A percentile compares a stretch with the other conserved stretches of the same genome.
These are phyloP conservation scores for Vigna trinervia DNA, from an alignment of 306 rosid genomes.

Conservation along the genomic window DNA sequence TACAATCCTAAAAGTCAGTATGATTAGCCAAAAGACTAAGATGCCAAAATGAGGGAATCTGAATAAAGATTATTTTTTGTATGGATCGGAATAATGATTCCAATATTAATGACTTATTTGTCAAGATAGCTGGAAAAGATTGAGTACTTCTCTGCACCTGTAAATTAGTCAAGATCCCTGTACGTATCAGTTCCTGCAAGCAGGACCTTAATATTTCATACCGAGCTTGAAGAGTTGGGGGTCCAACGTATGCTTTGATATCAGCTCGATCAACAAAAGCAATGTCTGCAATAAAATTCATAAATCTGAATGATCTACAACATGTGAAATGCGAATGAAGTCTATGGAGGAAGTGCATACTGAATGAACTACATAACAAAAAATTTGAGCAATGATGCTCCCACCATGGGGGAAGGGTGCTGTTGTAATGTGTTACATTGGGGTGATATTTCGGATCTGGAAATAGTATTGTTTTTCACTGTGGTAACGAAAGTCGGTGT, in stretches of 20 bases:
- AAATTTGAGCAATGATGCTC: conserved; percentile 9
- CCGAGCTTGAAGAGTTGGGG: conserved; percentile 96
- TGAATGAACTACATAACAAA: conserved; percentile 31
- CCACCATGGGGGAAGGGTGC: conserved; percentile 1
- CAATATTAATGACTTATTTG: not conserved
- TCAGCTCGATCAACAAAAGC: conserved; percentile 99
- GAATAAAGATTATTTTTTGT: not conserved
- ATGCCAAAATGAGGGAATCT: conserved; percentile 29
- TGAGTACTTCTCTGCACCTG: conserved; percentile 57
- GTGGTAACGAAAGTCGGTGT: conserved; percentile 15
- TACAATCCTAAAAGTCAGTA: conserved; percentile 59
- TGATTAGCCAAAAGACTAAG: conserved; percentile 42
- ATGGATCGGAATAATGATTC: conserved; percentile 13
- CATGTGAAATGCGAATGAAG: conserved; percentile 40
- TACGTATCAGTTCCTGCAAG: conserved; percentile 76
- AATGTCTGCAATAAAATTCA: conserved; percentile 67
- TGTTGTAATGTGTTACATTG: conserved; percentile 18
- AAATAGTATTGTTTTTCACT: conserved; percentile 6
- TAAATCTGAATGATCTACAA: conserved; percentile 37
- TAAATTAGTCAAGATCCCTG: conserved; percentile 65
- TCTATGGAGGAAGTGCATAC: conserved; percentile 28
- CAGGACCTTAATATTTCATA: conserved; percentile 91
- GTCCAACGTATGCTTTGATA: conserved; percentile 97
- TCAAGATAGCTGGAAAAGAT: conserved; percentile 27
- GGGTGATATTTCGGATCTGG: not conserved